A percentile compares a stretch with the other conserved stretches of the same genome.
These are phyloP conservation scores for Botrytis squamosa DNA, from an alignment of 2,329 filamentous ascomycete species.

Conservation along the genomic window DNA sequence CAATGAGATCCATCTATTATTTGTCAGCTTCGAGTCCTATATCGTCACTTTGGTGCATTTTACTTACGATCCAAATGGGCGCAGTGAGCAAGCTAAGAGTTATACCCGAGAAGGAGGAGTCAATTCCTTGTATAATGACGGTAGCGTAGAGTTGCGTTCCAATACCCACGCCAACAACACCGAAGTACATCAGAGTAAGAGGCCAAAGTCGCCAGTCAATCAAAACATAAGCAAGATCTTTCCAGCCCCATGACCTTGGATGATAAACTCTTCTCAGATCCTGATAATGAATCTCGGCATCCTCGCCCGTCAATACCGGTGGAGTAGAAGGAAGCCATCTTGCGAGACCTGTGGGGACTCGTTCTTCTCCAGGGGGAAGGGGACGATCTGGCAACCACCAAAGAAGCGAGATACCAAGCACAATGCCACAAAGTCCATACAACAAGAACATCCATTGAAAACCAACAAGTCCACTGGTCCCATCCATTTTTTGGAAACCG, in stretches of 20 bases:
- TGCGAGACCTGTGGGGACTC: conserved; percentile 48
- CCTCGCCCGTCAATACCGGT: conserved; percentile 72
- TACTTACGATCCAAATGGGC: conserved; percentile 83
- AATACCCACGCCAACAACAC: conserved; percentile 88
- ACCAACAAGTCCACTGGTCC: conserved; percentile 69
- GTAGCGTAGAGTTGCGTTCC: conserved; percentile 86
- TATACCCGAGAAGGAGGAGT: conserved; percentile 69
- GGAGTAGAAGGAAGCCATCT: conserved; percentile 67
- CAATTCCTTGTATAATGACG: conserved; percentile 79
- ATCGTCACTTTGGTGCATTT: not conserved
- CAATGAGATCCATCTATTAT: conserved; percentile 75
- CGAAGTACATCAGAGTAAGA: conserved; percentile 87
- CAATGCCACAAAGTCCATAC: conserved; percentile 73
- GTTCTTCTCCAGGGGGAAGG: conserved; percentile 63
- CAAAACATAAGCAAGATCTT: conserved; percentile 68
- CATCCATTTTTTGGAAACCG: conserved; percentile 90
- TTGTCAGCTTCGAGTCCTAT: conserved; percentile 10
- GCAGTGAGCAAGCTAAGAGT: conserved; percentile 81
- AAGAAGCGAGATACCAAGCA: conserved; percentile 70
- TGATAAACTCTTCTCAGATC: conserved; percentile 82
- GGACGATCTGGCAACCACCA: conserved; percentile 93
- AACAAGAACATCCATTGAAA: conserved; percentile 93
- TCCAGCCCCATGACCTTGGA: conserved; percentile 67
- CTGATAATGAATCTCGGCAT: conserved; percentile 78
- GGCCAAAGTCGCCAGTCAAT: conserved; percentile 90